A percentile compares a stretch with the other conserved stretches of the same genome.
Evolutionary conservation across 441 rosid genomes (phyloP).

Genomic region (Erysimum cheiri): DNA sequence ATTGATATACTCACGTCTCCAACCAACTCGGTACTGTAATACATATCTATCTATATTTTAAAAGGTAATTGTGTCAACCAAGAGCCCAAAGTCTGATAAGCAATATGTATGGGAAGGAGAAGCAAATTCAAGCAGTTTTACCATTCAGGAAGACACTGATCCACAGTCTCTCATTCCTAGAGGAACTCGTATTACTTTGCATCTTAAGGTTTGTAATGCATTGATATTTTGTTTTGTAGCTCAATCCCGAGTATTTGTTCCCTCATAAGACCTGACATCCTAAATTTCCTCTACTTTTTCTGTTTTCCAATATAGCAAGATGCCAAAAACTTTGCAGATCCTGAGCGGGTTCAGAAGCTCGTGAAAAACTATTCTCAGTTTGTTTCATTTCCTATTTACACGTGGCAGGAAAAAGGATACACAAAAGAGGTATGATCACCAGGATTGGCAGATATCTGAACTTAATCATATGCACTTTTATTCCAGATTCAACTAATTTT

Average conservation of each 20-base stretch:
- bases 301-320: slow-evolving; percentile 57
- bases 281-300: background rate
- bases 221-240: slow-evolving; percentile 22
- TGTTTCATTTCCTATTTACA: slow-evolving; percentile 93
- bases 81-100: slow-evolving; percentile 86
- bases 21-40: background rate
- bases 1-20: slow-evolving; percentile 18
- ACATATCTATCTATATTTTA: background rate
- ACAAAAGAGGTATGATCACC: slow-evolving; percentile 78
- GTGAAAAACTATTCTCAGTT: slow-evolving; percentile 97
- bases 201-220: slow-evolving; percentile 70
- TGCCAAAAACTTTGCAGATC: slow-evolving; percentile 88
- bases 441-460: slow-evolving; percentile 9
- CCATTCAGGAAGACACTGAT: slow-evolving; percentile 82
- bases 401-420: slow-evolving; percentile 94
- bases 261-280: slow-evolving; percentile 1
- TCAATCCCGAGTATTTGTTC: slow-evolving; percentile 1
- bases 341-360: slow-evolving; percentile 88
- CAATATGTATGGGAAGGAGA: slow-evolving; percentile 96
- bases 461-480: background rate
- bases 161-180: slow-evolving; percentile 75
- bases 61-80: slow-evolving; percentile 85
- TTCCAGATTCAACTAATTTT: slow-evolving; percentile 1
- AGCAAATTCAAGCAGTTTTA: slow-evolving; percentile 82
- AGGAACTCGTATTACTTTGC: slow-evolving; percentile 84